phyloP scores from a whole-genome alignment of 768 basidiomycete species.

The Symmetrospora coprosmae region DNA sequence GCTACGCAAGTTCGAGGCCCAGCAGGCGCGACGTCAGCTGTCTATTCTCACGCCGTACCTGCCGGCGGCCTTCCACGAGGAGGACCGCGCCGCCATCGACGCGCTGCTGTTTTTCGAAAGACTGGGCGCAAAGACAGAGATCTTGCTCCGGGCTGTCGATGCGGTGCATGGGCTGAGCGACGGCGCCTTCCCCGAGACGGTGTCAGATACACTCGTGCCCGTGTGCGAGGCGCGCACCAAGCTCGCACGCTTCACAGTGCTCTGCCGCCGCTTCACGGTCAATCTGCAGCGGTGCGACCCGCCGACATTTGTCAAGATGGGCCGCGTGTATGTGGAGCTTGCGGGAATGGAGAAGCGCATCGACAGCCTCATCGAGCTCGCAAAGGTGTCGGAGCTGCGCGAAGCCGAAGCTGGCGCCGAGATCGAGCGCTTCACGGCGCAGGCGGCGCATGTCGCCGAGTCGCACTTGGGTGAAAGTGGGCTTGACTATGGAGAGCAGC shows the following conservation, averaged over 20 bases:
- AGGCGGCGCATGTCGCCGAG: constrained; percentile 82
- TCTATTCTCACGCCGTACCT: constrained; percentile 80
- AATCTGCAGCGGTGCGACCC: constrained; percentile 67
- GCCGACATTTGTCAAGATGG: constrained; percentile 70
- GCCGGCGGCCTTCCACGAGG: constrained; percentile 75
- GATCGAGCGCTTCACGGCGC: constrained; percentile 61
- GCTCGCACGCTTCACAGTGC: constrained; percentile 59
- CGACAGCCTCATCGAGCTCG: constrained; percentile 74
- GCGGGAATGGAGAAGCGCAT: constrained; percentile 77
- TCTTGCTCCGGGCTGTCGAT: constrained; percentile 68
- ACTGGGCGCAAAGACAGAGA: constrained; percentile 67
- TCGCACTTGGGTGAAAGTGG: constrained; percentile 69
- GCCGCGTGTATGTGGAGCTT: constrained; percentile 68
- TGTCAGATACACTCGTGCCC: constrained; percentile 74
- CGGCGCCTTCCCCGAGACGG: constrained; percentile 36
- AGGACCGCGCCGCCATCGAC: constrained; percentile 72
- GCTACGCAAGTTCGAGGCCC: constrained; percentile 66
- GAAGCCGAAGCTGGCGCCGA: constrained; percentile 89
- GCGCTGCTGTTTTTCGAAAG: constrained; percentile 89
- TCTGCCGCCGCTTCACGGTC: constrained; percentile 80
- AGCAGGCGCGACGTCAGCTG: constrained; percentile 64
- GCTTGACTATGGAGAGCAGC: constrained; percentile 77
- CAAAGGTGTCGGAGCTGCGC: constrained; percentile 76
- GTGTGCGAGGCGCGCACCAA: constrained; percentile 88
- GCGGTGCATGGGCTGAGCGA: constrained; percentile 73